Conservation (phyloP, 208 protist species). For the Crithidia mellificae region DNA sequence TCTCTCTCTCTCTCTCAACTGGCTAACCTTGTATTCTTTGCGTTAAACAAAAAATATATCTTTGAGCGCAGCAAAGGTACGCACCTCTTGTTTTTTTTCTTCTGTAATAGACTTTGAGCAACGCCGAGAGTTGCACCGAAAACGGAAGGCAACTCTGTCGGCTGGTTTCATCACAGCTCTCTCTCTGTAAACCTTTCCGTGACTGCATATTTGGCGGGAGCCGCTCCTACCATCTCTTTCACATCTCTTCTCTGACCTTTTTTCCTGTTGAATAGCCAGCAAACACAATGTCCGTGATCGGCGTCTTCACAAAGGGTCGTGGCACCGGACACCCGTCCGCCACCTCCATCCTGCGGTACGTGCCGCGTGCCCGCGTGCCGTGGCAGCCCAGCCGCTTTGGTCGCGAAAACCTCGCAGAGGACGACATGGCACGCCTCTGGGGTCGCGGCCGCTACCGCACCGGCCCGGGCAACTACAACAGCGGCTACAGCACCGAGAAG, state of each 20-base stretch:
- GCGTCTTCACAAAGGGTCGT: slow-evolving; percentile 76
- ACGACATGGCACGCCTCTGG: slow-evolving; percentile 79
- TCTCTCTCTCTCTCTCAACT: too few relatives aligned
- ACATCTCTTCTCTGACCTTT: slow-evolving; percentile 11
- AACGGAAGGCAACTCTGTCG: too few relatives aligned
- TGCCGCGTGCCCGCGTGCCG: slow-evolving; percentile 83
- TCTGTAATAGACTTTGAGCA: too few relatives aligned
- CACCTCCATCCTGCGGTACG: slow-evolving; percentile 78
- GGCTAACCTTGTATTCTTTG: too few relatives aligned
- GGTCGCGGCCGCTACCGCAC: slow-evolving; percentile 73
- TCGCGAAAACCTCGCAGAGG: slow-evolving; percentile 78
- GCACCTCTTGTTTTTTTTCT: too few relatives aligned
- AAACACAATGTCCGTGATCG: slow-evolving; percentile 68
- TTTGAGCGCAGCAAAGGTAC: too few relatives aligned
- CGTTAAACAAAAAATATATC: too few relatives aligned
- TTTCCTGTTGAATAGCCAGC: slow-evolving; percentile 5
- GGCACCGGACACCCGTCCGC: slow-evolving; percentile 60
- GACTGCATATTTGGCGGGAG: background rate
- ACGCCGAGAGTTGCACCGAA: background rate
- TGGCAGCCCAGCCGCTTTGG: slow-evolving; percentile 88
- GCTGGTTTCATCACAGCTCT: too few relatives aligned
- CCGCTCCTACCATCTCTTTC: too few relatives aligned
- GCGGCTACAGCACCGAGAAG: slow-evolving; percentile 87
- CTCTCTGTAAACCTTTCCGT: too few relatives aligned
- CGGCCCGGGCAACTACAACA: slow-evolving; percentile 87